These are phyloP conservation scores for Trichosporon sp. DNA, from an alignment of 1,284 basidiomycete species.

Conservation along the genomic window DNA sequence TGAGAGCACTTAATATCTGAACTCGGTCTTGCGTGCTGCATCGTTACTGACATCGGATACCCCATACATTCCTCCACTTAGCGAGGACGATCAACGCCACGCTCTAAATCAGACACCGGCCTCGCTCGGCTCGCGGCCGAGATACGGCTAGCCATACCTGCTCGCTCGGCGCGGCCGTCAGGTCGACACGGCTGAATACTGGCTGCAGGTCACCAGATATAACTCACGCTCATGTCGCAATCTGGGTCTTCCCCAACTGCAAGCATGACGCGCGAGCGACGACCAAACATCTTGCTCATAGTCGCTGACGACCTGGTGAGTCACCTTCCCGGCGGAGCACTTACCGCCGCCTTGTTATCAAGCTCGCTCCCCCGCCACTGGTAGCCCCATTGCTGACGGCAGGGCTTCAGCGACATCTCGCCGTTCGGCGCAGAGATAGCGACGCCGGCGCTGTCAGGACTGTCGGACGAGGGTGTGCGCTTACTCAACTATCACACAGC, in stretches of 20 bases:
- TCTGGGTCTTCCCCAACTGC: not conserved
- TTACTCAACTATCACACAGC: constrained; percentile 13
- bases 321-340: not conserved
- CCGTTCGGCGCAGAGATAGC: constrained; percentile 25
- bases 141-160: not conserved
- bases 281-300: constrained; percentile 9
- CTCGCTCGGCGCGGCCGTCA: not conserved
- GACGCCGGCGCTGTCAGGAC: constrained; percentile 26
- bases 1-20: not conserved
- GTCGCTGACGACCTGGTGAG: constrained; percentile 9
- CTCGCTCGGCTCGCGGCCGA: constrained; percentile 1
- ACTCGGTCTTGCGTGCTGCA: not conserved
- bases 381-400: constrained; percentile 5
- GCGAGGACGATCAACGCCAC: not conserved
- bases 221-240: not conserved
- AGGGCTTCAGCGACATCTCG: constrained; percentile 24
- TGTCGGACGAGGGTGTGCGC: constrained; percentile 14
- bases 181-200: not conserved
- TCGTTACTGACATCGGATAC: not conserved
- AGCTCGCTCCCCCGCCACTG: too few species aligned
- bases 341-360: not conserved
- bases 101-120: not conserved
- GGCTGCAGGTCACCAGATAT: not conserved
- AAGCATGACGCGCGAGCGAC: constrained; percentile 2
- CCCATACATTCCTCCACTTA: constrained; percentile 15